These are phyloP conservation scores for Volvox africanus DNA, from an alignment of 139 green algal species.

Conservation along the genomic window DNA sequence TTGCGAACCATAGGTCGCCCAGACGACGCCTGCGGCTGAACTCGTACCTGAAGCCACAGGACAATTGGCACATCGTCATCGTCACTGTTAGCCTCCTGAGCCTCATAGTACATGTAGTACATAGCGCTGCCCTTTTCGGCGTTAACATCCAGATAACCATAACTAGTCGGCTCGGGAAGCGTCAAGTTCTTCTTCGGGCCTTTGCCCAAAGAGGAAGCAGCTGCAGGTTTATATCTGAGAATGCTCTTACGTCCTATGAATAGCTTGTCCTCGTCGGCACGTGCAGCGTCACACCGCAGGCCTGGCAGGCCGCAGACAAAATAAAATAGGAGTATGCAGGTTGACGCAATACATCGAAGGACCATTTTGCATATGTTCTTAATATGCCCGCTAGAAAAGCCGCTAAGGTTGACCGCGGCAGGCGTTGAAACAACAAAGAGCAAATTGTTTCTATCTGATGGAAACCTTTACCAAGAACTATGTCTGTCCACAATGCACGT, in stretches of 20 bases:
- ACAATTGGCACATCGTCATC: constrained; percentile 54
- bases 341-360: neutral
- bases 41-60: constrained; percentile 65
- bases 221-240: neutral
- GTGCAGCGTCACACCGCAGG: neutral
- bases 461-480: too few relatives aligned
- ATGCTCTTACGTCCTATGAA: neutral
- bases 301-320: neutral
- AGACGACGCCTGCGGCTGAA: neutral
- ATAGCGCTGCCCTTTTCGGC: constrained; percentile 35
- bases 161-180: constrained; percentile 22
- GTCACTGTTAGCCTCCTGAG: constrained; percentile 23
- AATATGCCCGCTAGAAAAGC: neutral
- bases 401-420: too few relatives aligned
- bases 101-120: constrained; percentile 70
- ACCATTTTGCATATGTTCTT: neutral
- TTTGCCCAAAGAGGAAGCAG: neutral
- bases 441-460: too few relatives aligned
- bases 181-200: neutral
- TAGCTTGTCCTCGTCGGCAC: neutral
- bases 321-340: neutral
- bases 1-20: neutral
- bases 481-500: too few relatives aligned
- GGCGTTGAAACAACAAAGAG: too few relatives aligned
- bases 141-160: constrained; percentile 46